Base-by-base conservation (phyloP, 208 protist genomes). In the Trypanosoma scelopori region DNA sequence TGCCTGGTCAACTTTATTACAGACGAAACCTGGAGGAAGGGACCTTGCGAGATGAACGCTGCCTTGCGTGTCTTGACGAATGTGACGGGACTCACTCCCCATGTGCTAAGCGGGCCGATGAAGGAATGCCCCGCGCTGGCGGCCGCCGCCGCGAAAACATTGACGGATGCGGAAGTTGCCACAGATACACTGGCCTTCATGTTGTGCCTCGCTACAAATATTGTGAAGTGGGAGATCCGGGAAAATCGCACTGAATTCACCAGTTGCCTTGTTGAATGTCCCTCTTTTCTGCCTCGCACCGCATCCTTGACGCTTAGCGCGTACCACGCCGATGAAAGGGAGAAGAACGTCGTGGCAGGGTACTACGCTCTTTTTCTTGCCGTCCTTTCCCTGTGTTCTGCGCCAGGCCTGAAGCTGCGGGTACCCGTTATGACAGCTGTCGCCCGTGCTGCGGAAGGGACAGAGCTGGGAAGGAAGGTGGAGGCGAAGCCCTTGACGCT, bases 281-380 rank as follows among this genome's bases (percentile, higher is more conserved):
- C 56, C 11, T 39, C 20, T 1, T 69, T 71, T 65, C 35, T 76
- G 25, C 9, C 59, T 15, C 55, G 53, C 20, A 22, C 67, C 1
- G 69, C 61, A 5, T 42, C 16, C 30, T 43, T 64, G 46, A 64
- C 61, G n/a, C 57, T 74, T 57, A 9, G 27, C 32, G 48, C 47
- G 5, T 74, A 74, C 27, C 47, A 71, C 46, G 60, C 45, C 15
- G 72, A 72, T 15, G 62, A 49, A 0, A 89, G 78, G 18, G 79
- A 87, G 56, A 46, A 80, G n/a, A 64, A 85, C 3, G 87, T 96
- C 28, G 47, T 85, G 41, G 87, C 81, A 43, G 91, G 91, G 25
- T 96, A 96, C 60, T 85, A 84, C 41, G 87, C 91, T 0, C 72
- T 96, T 11, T 50, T 96, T 1, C 63, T 96, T 1, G 83, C 69